A percentile compares a stretch with the other conserved stretches of the same genome.
These are phyloP conservation scores for Staphylotrichum tortipilum DNA, from an alignment of 495 filamentous ascomycete genomes.

Conservation along the genomic window DNA sequence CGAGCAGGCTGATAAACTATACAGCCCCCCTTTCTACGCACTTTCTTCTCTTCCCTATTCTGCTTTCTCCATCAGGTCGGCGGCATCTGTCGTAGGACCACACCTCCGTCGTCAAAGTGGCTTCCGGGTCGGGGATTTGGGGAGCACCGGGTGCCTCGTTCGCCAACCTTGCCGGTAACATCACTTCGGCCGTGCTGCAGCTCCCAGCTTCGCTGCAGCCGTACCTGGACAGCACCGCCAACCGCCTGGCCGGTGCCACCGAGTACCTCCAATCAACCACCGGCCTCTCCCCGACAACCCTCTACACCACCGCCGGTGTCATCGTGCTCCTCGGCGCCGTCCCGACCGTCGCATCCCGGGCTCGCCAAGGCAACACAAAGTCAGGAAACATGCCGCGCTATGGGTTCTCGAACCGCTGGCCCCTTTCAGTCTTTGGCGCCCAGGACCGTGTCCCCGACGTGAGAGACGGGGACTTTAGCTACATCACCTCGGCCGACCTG, in stretches of 20 bases:
- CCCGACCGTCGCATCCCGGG: constrained; percentile 41
- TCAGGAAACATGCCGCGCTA: constrained; percentile 52
- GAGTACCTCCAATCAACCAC: constrained; percentile 45
- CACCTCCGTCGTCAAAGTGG: constrained; percentile 43
- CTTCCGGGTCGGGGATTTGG: constrained; percentile 40
- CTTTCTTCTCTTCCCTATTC: not conserved
- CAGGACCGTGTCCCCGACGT: constrained; percentile 47
- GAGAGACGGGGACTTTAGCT: constrained; percentile 69
- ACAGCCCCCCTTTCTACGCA: no score
- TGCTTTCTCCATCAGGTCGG: constrained; percentile 17
- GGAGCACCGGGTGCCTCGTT: constrained; percentile 45
- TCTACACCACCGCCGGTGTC: constrained; percentile 39
- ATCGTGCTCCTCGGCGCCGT: constrained; percentile 40
- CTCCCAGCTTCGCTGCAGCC: constrained; percentile 37
- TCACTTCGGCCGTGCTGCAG: constrained; percentile 29
- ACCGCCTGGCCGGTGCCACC: constrained; percentile 44
- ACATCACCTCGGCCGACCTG: constrained; percentile 67
- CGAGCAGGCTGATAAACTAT: constrained; percentile 14
- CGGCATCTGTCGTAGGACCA: constrained; percentile 35
- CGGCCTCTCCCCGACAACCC: constrained; percentile 36
- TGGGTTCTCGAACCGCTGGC: constrained; percentile 46
- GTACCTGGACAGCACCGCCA: constrained; percentile 37
- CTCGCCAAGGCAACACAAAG: constrained; percentile 16
- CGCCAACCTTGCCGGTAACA: constrained; percentile 35
- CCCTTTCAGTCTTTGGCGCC: constrained; percentile 48